Conservation (phyloP, 129 eudicot species). For the Solidago caesia region DNA sequence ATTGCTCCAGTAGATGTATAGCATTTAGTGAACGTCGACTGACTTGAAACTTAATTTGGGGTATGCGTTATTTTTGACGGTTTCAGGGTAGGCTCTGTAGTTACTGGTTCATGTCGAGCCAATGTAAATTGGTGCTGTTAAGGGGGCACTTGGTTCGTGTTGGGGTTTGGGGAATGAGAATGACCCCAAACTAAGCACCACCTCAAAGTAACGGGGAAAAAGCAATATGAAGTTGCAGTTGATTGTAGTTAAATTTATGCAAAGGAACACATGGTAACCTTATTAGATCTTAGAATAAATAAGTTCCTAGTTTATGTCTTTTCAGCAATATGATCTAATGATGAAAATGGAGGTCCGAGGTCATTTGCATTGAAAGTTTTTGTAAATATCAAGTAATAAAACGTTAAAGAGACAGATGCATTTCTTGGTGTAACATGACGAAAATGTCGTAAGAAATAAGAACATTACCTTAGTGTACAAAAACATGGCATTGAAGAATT, state of each 20-base stretch:
- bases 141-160: neutral
- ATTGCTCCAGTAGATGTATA: neutral
- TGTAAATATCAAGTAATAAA: too few relatives aligned
- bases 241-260: neutral
- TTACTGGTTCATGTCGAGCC: neutral
- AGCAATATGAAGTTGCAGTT: neutral
- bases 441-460: neutral
- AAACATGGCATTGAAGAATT: neutral
- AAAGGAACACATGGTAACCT: slow-evolving; percentile 3
- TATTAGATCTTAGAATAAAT: slow-evolving; percentile 1
- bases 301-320: neutral
- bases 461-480: neutral
- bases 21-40: neutral
- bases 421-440: neutral
- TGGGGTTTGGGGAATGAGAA: too few relatives aligned
- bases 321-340: neutral
- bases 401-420: neutral
- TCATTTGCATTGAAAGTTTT: too few relatives aligned
- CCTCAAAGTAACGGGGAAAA: neutral
- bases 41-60: neutral
- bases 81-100: neutral
- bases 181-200: too few relatives aligned
- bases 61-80: neutral
- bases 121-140: neutral
- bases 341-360: neutral